These are phyloP conservation scores for Diaporthe batatas DNA, from an alignment of 2,329 filamentous ascomycete genomes.

Conservation along the genomic window DNA sequence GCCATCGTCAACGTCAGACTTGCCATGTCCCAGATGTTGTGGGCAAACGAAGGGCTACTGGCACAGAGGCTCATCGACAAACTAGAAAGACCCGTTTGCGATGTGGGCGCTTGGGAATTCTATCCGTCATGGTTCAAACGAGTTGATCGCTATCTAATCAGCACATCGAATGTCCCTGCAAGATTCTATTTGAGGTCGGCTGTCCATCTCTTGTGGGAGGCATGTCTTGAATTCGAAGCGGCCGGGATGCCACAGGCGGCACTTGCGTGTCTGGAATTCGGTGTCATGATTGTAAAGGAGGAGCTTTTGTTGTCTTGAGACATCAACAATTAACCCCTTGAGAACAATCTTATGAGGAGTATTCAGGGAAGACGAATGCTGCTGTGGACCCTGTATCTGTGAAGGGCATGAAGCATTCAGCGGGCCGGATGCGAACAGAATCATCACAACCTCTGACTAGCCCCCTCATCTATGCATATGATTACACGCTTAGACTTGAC, in stretches of 20 bases:
- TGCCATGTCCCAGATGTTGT: conserved; percentile 1
- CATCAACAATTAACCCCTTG: not conserved
- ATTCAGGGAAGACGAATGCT: not conserved
- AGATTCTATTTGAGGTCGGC: not conserved
- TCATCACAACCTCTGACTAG: not conserved
- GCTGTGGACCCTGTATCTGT: not conserved
- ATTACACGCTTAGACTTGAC: not conserved
- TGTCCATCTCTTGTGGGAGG: not conserved
- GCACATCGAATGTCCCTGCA: not conserved
- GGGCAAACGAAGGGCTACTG: conserved; percentile 4
- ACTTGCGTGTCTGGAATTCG: not conserved
- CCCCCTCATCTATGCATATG: no score
- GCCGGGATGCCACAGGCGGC: conserved; percentile 8
- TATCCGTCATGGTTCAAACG: conserved; percentile 9
- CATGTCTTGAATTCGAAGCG: conserved; percentile 7
- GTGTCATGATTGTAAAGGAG: not conserved
- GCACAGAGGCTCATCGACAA: conserved; percentile 2
- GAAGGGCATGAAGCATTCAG: not conserved
- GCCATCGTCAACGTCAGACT: conserved; percentile 8
- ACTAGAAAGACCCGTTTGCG: not conserved
- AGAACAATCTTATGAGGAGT: not conserved
- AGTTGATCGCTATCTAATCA: not conserved
- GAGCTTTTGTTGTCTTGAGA: not conserved
- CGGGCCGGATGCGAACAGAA: not conserved
- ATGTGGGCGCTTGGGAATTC: not conserved